Evolutionary conservation across 371 early-diverging fungal species (phyloP), one percentile per base, ranked within the genome.

Genomic region (Mucor sp.): DNA sequence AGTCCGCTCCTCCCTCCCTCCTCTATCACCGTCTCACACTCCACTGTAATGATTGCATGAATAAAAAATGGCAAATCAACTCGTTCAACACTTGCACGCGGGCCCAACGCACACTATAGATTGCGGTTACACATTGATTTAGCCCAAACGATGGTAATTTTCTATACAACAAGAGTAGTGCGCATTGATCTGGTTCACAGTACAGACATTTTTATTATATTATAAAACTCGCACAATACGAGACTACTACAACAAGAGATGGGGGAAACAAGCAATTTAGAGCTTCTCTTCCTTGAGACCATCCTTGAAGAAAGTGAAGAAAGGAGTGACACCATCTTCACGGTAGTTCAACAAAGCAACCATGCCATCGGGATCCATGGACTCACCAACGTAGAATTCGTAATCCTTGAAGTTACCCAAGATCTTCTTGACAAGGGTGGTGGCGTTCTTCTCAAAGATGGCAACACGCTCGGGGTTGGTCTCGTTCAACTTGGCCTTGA

Each of bases 311-410:
- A 94, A 93, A 69, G 92, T 91, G 77, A 96, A 86, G 91, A 82
- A 97, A 63, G 96, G 96, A 48, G 96, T 95, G 69, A 88, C 69
- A 81, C 95, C 95, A 80, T 95, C 95, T 82, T 93, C 95, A 70
- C 95, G 93, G 91, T 94, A 95, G 93, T 95, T 95, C 74, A 96
- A 90, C 72, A 96, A 87, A 76, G 88, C 90, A 63, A 95, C 89
- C 90, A 93, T 92, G 68, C 92, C 95, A 25, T 95, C 93, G 74
- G 93, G 91, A 79, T 95, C 79, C 94, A 94, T 94, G 77, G 74
- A 74, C 82, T 94, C 94, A 72, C 95, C 94, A 69, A 80, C 85
- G 89, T 88, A 95, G 92, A 95, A 97, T 81, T 95, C 93, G 78
- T 91, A 95, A 82, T 95, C 92, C 83, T 91, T 90, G 86, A 96